Conservation (phyloP, 2,329 filamentous ascomycete species). For the Colletotrichum plurivorum region DNA sequence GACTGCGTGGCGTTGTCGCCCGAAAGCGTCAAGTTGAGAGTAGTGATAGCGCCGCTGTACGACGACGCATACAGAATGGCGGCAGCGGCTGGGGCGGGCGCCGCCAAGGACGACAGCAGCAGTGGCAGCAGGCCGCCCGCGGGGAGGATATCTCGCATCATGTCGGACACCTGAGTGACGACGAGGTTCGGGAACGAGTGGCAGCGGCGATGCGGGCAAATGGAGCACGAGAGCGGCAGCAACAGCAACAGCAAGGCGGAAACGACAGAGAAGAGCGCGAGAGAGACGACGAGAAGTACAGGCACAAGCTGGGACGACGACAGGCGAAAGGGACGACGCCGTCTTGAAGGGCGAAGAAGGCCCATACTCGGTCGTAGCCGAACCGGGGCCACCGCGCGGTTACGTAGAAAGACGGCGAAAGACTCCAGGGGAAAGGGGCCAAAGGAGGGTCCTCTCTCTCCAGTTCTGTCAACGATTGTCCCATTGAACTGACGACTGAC, state of each 20-base stretch:
- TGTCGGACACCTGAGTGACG: conserved; percentile 22
- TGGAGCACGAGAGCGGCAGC: conserved; percentile 11
- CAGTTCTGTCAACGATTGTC: conserved; percentile 17
- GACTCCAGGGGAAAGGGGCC: too few relatives aligned
- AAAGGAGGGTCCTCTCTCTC: neutral
- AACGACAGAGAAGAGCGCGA: conserved; percentile 17
- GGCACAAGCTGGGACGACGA: neutral
- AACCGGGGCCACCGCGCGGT: neutral
- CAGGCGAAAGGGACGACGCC: conserved; percentile 1
- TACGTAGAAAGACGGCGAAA: too few relatives aligned
- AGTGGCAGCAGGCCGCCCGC: conserved; percentile 31
- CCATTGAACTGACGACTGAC: conserved; percentile 17
- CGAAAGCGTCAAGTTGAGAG: conserved; percentile 58
- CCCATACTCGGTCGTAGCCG: conserved; percentile 24
- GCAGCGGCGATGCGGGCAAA: neutral
- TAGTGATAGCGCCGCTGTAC: conserved; percentile 63
- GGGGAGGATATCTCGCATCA: conserved; percentile 39
- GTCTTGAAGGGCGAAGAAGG: conserved; percentile 27
- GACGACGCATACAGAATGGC: conserved; percentile 63
- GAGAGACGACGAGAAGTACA: conserved; percentile 10
- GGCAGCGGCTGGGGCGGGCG: conserved; percentile 50
- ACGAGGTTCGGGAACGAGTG: conserved; percentile 14
- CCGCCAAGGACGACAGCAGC: conserved; percentile 39
- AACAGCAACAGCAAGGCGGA: conserved; percentile 4
- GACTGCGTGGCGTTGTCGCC: conserved; percentile 42